A percentile compares a stretch with the other conserved stretches of the same genome.
phyloP scores from a whole-genome alignment of 2,329 filamentous ascomycete genomes.

The Colletotrichum sp. region DNA sequence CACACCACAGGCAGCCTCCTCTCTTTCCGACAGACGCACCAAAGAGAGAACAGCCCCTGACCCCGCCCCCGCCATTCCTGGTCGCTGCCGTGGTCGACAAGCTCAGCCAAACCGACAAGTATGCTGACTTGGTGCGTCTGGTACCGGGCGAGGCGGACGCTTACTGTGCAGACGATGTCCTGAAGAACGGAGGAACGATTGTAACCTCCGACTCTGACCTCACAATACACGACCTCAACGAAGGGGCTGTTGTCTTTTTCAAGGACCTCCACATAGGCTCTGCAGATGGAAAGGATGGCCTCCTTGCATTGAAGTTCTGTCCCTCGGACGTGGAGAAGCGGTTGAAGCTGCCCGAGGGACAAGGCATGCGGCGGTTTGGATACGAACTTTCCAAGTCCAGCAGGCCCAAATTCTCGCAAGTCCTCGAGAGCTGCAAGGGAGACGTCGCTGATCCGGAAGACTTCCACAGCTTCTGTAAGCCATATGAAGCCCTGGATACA shows the following conservation, averaged over 20 bases:
- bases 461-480: constrained; percentile 34
- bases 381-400: constrained; percentile 38
- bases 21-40: constrained; percentile 30
- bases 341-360: constrained; percentile 41
- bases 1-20: not conserved
- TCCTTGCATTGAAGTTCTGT: constrained; percentile 27
- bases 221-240: constrained; percentile 73
- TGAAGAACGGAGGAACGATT: constrained; percentile 58
- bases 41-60: constrained; percentile 40
- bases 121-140: constrained; percentile 53
- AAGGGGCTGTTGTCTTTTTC: constrained; percentile 72
- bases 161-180: constrained; percentile 74
- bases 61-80: constrained; percentile 69
- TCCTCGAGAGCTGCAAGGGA: constrained; percentile 16
- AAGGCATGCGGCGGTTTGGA: constrained; percentile 35
- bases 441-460: constrained; percentile 20
- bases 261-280: constrained; percentile 58
- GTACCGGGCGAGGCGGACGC: constrained; percentile 86
- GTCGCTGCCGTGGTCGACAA: constrained; percentile 80
- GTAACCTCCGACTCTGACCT: constrained; percentile 91
- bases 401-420: constrained; percentile 25
- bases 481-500: constrained; percentile 29
- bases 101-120: constrained; percentile 52
- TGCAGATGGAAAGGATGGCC: constrained; percentile 23
- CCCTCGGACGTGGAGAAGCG: constrained; percentile 43